Conservation (phyloP, 1,139 yeast species). For the Spencermartinsiella ligniputridi region DNA sequence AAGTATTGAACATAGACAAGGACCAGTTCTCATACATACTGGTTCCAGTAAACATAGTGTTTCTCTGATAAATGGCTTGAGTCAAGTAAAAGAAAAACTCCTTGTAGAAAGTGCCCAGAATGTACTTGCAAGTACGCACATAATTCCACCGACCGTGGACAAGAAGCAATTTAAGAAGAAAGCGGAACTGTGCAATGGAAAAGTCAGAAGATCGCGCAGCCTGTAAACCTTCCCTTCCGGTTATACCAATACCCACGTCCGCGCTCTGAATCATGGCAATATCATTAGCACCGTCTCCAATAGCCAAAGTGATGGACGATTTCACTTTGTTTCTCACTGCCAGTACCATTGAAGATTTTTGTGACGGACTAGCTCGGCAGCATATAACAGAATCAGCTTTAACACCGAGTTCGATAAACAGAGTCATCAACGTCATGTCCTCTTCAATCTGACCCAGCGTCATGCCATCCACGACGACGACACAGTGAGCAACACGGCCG, state of each 20-base stretch:
- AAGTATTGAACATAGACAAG: constrained; percentile 90
- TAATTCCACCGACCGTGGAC: constrained; percentile 97
- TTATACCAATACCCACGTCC: constrained; percentile 94
- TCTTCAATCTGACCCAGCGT: constrained; percentile 69
- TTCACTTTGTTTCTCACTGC: constrained; percentile 65
- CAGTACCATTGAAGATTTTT: constrained; percentile 84
- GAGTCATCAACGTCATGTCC: constrained; percentile 64
- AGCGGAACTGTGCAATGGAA: constrained; percentile 92
- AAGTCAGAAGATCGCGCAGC: constrained; percentile 96
- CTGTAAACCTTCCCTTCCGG: constrained; percentile 94
- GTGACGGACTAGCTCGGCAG: constrained; percentile 96
- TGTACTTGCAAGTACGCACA: constrained; percentile 85
- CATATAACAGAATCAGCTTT: constrained; percentile 88
- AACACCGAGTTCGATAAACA: constrained; percentile 79
- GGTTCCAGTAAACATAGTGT: constrained; percentile 87
- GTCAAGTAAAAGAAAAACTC: constrained; percentile 85
- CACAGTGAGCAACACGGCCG: constrained; percentile 86
- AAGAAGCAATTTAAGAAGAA: constrained; percentile 68
- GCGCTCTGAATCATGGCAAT: constrained; percentile 99
- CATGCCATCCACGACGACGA: constrained; percentile 87
- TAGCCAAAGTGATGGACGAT: constrained; percentile 78
- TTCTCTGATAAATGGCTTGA: constrained; percentile 82
- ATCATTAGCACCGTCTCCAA: constrained; percentile 99
- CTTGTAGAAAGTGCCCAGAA: constrained; percentile 90
- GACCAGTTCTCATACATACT: constrained; percentile 96